Percentiles rank a stretch among this genome's conserved stretches.
phyloP scores from a whole-genome alignment of 306 rosid species.

The Vigna trinervia region DNA sequence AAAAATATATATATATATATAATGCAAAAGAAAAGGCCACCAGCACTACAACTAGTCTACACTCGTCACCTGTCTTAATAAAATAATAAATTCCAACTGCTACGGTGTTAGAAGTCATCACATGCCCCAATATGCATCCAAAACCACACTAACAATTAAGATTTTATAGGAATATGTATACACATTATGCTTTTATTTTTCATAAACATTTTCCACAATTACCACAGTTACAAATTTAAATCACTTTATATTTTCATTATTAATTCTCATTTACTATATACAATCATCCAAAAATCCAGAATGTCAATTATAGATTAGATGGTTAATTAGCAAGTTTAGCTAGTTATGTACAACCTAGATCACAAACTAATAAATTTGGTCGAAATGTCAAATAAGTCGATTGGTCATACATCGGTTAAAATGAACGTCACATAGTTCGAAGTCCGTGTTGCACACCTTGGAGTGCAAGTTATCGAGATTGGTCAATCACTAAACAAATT shows the following conservation, averaged over 20 bases:
- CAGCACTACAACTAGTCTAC: not conserved
- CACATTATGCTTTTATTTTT: not conserved
- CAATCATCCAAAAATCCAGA: too few relatives aligned
- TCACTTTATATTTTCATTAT: too few relatives aligned
- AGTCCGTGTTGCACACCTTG: accelerated
- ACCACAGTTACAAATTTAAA: not conserved
- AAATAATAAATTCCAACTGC: slow-evolving; percentile 40
- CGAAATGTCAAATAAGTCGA: too few relatives aligned
- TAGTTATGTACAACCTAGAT: too few relatives aligned
- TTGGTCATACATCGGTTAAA: too few relatives aligned
- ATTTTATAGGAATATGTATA: too few relatives aligned
- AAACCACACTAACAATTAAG: not conserved
- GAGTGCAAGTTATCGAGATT: too few relatives aligned
- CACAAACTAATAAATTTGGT: too few relatives aligned
- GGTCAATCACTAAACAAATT: too few relatives aligned
- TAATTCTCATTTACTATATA: too few relatives aligned
- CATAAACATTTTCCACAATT: not conserved
- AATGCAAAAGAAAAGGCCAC: not conserved
- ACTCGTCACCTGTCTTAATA: slow-evolving; percentile 22
- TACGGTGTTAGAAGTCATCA: slow-evolving; percentile 1
- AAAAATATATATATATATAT: not conserved
- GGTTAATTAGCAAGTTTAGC: accelerated
- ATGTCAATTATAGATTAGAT: too few relatives aligned
- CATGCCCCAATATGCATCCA: slow-evolving; percentile 11
- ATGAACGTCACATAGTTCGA: too few relatives aligned